Conservation (phyloP, 164 flowering plant species). For the Echeveria elegans region DNA sequence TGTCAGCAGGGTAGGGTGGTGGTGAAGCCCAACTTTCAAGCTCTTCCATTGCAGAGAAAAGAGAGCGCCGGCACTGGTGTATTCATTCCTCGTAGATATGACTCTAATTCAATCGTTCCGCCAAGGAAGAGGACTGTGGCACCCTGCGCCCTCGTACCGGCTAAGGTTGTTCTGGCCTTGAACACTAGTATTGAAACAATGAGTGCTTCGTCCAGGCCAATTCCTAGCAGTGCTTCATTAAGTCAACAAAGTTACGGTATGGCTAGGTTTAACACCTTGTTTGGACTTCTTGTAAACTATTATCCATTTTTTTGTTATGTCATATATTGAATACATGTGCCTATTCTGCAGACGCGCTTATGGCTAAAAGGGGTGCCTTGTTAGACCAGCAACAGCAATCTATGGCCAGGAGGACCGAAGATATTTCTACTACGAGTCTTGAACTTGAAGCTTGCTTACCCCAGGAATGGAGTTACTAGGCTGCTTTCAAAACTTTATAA, state of each 20-base stretch:
- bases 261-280: background rate
- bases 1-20: background rate
- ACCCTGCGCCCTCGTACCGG: background rate
- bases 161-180: background rate
- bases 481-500: background rate
- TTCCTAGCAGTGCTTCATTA: background rate
- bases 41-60: background rate
- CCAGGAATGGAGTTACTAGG: slow-evolving; percentile 4
- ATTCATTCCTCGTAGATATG: background rate
- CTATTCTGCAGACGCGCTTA: background rate
- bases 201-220: background rate
- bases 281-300: background rate
- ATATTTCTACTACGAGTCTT: background rate
- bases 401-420: background rate
- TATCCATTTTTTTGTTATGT: background rate
- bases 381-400: background rate
- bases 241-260: background rate
- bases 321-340: background rate
- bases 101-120: background rate
- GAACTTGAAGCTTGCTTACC: slow-evolving; percentile 6
- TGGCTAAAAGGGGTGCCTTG: background rate
- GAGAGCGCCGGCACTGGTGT: slow-evolving; percentile 1
- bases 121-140: background rate
- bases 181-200: background rate
- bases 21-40: background rate